Evolutionary conservation across 495 filamentous ascomycete genomes (phyloP).

Genomic region (Trichoderma parareesei): DNA sequence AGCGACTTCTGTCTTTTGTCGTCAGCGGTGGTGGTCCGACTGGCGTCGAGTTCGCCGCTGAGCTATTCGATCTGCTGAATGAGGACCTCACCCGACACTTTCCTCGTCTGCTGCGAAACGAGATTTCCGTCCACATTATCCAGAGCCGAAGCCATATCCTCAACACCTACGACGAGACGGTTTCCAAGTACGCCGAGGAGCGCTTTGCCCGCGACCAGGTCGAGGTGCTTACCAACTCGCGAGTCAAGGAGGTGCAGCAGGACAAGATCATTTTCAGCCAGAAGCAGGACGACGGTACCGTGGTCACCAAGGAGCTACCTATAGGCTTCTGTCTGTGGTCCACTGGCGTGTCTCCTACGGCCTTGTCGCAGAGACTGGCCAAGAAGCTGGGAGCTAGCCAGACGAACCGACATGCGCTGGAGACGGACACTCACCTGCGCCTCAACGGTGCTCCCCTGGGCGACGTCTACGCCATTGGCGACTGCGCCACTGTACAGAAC

Average conservation of each 20-base stretch:
- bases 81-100: constrained; percentile 82
- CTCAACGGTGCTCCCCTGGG: constrained; percentile 86
- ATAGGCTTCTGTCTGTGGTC: constrained; percentile 98
- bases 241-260: constrained; percentile 77
- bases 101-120: constrained; percentile 83
- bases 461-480: constrained; percentile 96
- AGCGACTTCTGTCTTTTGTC: constrained; percentile 85
- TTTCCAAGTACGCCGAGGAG: constrained; percentile 86
- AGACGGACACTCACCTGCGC: constrained; percentile 91
- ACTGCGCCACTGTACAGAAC: constrained; percentile 94
- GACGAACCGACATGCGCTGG: constrained; percentile 83
- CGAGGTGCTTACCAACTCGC: constrained; percentile 80
- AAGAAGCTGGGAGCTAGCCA: constrained; percentile 63
- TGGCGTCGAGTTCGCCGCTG: constrained; percentile 94
- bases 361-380: constrained; percentile 67
- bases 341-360: constrained; percentile 85
- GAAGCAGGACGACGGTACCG: constrained; percentile 59
- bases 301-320: constrained; percentile 82
- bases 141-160: constrained; percentile 90
- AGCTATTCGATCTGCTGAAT: constrained; percentile 92
- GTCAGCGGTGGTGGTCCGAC: constrained; percentile 93
- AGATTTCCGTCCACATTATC: constrained; percentile 95
- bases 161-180: constrained; percentile 95
- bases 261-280: constrained; percentile 88
- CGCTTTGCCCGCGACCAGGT: constrained; percentile 86